A percentile compares a stretch with the other conserved stretches of the same genome.
These are phyloP conservation scores for Elaphomyces granulatus DNA, from an alignment of 495 filamentous ascomycete genomes.

Conservation along the genomic window DNA sequence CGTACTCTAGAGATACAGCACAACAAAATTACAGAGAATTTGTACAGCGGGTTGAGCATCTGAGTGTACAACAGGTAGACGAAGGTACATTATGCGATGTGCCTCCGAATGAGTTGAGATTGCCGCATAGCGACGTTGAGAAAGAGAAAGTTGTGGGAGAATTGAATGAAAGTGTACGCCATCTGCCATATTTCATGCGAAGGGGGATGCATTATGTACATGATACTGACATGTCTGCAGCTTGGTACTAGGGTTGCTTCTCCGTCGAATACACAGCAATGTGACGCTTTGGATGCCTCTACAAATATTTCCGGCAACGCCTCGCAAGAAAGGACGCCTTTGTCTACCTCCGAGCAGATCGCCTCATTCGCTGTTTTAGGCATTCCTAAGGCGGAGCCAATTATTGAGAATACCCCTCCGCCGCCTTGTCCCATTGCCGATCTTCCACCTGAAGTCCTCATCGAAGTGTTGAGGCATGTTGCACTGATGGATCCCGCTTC, in stretches of 20 bases:
- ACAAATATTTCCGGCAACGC: slow-evolving; percentile 40
- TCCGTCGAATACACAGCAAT: too few relatives aligned
- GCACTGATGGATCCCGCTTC: slow-evolving; percentile 65
- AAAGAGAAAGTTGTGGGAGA: slow-evolving; percentile 67
- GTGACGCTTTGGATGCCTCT: too few relatives aligned
- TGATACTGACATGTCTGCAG: slow-evolving; percentile 27
- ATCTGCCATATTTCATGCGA: slow-evolving; percentile 79
- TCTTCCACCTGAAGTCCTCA: slow-evolving; percentile 70
- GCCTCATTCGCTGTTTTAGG: slow-evolving; percentile 50
- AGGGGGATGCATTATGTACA: too few relatives aligned
- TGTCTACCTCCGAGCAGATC: slow-evolving; percentile 57
- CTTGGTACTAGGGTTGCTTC: slow-evolving; percentile 74
- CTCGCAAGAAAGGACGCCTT: slow-evolving; percentile 24
- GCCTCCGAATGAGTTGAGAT: slow-evolving; percentile 40
- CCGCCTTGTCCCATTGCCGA: slow-evolving; percentile 65
- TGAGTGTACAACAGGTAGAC: slow-evolving; percentile 18
- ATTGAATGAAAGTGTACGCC: slow-evolving; percentile 74
- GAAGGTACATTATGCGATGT: slow-evolving; percentile 19
- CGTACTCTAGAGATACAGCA: slow-evolving; percentile 25
- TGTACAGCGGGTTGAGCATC: slow-evolving; percentile 24
- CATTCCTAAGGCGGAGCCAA: slow-evolving; percentile 43
- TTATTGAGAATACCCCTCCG: slow-evolving; percentile 48
- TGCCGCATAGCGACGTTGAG: slow-evolving; percentile 89
- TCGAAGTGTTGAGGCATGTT: slow-evolving; percentile 54
- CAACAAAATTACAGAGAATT: slow-evolving; percentile 29